Conservation (phyloP, 129 eudicot species). For the Lactuca sativa region DNA sequence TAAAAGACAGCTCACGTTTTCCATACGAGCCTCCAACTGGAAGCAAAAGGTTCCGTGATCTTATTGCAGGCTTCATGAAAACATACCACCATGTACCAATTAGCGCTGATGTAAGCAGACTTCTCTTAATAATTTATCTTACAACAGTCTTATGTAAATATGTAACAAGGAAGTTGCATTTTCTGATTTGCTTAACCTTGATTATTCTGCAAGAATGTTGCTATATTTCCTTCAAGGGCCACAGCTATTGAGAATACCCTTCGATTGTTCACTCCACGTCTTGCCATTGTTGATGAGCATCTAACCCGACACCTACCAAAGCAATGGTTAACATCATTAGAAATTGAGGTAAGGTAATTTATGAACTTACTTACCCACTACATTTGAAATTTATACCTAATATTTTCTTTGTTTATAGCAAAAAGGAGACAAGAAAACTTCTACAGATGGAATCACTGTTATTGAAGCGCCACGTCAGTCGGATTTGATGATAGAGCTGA, state of each 20-base stretch:
- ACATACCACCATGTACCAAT: slow-evolving; percentile 90
- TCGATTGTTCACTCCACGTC: slow-evolving; percentile 83
- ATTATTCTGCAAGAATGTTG: slow-evolving; percentile 63
- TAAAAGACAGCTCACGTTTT: slow-evolving; percentile 66
- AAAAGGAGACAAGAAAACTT: slow-evolving; percentile 31
- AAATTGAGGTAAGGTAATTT: slow-evolving; percentile 60
- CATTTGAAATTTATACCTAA: slow-evolving; percentile 1
- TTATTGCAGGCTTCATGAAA: slow-evolving; percentile 83
- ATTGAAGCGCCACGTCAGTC: slow-evolving; percentile 98
- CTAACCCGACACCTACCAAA: slow-evolving; percentile 69
- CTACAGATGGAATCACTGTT: slow-evolving; percentile 66
- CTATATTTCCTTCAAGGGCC: slow-evolving; percentile 94
- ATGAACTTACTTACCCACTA: background rate
- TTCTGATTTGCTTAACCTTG: slow-evolving; percentile 27
- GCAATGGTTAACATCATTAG: slow-evolving; percentile 87
- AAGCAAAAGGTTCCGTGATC: slow-evolving; percentile 78
- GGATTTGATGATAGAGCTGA: slow-evolving; percentile 89
- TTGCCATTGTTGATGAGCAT: slow-evolving; percentile 96
- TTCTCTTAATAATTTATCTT: background rate
- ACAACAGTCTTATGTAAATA: too few relatives aligned
- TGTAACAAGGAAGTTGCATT: slow-evolving; percentile 7
- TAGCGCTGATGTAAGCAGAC: slow-evolving; percentile 66
- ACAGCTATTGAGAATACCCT: slow-evolving; percentile 90
- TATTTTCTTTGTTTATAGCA: slow-evolving; percentile 39
- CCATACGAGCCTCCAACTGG: slow-evolving; percentile 93